Evolutionary conservation across 129 eudicot species (phyloP).

Genomic region (Scalesia atractyloides): DNA sequence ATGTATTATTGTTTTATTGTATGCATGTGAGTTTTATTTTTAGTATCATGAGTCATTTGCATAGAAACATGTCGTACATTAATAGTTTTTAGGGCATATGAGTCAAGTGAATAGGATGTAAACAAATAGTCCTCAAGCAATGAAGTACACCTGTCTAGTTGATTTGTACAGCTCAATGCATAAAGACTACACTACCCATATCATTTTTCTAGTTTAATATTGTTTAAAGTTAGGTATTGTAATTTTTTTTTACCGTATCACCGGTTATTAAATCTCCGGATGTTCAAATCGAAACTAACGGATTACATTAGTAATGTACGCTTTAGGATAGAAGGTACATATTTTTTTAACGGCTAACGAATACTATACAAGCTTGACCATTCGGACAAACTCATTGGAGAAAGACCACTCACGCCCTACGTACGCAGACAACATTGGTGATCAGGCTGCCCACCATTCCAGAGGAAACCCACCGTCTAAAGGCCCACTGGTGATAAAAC

Average conservation of each 20-base stretch:
- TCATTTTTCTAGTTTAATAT: too few species aligned
- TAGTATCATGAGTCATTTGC: background rate
- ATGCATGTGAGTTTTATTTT: constrained; percentile 7
- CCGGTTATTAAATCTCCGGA: background rate
- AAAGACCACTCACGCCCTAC: too few species aligned
- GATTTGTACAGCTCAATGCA: too few species aligned
- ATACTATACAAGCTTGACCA: too few species aligned
- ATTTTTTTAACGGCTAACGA: too few species aligned
- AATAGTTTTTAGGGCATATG: background rate
- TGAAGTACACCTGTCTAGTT: constrained; percentile 3
- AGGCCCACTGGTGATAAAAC: too few species aligned
- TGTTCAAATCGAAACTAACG: background rate
- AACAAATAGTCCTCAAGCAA: background rate
- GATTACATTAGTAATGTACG: background rate
- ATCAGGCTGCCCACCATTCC: too few species aligned
- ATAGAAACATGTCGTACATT: background rate
- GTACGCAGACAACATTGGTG: too few species aligned
- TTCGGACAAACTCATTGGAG: too few species aligned
- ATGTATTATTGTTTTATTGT: background rate
- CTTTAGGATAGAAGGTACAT: background rate
- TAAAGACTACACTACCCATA: too few species aligned
- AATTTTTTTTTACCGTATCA: background rate
- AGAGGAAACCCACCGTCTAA: too few species aligned
- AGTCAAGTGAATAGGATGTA: constrained; percentile 5
- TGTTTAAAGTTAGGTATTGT: too few species aligned